Percentiles rank a stretch among this genome's conserved stretches.
phyloP scores from a whole-genome alignment of 2,329 filamentous ascomycete genomes.

The Piedraia hortae region DNA sequence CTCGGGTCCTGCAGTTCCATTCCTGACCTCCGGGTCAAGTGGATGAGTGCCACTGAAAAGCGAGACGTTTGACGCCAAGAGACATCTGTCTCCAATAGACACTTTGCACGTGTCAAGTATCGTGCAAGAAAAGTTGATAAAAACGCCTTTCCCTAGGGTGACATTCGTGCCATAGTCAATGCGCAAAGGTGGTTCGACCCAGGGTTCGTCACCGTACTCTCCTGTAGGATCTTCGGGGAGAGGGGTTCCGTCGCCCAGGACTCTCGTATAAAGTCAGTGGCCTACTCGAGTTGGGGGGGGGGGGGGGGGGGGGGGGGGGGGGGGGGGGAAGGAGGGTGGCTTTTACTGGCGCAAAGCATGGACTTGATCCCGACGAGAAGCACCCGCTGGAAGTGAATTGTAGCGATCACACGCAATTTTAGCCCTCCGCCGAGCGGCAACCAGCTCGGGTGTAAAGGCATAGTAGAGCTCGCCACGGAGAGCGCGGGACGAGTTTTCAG shows the following conservation, averaged over 20 bases:
- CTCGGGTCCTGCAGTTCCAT: conserved; percentile 52
- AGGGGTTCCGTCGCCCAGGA: no score
- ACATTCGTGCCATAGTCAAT: conserved; percentile 60
- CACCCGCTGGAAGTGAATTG: no score
- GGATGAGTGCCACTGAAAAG: conserved; percentile 56
- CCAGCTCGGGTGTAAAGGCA: conserved; percentile 42
- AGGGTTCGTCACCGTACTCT: conserved; percentile 32
- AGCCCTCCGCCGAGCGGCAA: conserved; percentile 34
- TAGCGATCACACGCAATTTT: conserved; percentile 31
- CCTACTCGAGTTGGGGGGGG: no score
- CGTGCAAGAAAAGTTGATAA: conserved; percentile 46
- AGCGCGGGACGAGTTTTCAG: conserved; percentile 12
- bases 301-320: no score
- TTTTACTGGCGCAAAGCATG: no score
- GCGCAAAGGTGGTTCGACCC: conserved; percentile 39
- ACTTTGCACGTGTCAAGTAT: conserved; percentile 55
- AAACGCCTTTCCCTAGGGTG: conserved; percentile 41
- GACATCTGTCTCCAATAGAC: conserved; percentile 45
- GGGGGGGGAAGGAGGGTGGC: no score
- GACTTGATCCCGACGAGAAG: no score
- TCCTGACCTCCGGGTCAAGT: conserved; percentile 42
- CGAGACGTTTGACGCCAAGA: conserved; percentile 52
- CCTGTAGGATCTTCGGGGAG: neutral
- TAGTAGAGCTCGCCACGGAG: conserved; percentile 34
- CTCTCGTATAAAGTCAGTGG: no score